Conservation (phyloP, 192 early-diverging fungal species). For the Podila epigama region DNA sequence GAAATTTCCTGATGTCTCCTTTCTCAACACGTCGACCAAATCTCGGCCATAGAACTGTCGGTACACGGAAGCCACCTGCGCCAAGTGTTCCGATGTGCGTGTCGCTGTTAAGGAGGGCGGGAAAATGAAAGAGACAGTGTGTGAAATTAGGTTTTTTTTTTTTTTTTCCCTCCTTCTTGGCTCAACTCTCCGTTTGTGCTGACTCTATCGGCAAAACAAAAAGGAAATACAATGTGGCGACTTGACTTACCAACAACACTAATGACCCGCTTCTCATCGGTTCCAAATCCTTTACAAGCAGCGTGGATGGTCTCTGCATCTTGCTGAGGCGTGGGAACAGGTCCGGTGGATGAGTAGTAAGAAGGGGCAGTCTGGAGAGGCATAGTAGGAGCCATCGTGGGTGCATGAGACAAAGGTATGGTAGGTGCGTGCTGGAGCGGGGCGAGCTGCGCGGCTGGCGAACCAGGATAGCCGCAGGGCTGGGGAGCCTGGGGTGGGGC, state of each 20-base stretch:
- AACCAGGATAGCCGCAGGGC: conserved; percentile 11
- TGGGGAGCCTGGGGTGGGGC: conserved; percentile 2
- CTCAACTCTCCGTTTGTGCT: no score
- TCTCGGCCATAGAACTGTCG: conserved; percentile 42
- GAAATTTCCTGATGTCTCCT: conserved; percentile 43
- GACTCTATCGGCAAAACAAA: neutral
- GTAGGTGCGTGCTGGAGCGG: conserved; percentile 7
- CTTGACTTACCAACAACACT: conserved; percentile 36
- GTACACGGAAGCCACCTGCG: conserved; percentile 27
- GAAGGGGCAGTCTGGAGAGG: neutral
- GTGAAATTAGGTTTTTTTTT: neutral
- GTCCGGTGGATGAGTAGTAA: neutral
- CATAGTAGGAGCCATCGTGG: conserved; percentile 18
- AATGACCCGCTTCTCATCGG: conserved; percentile 39
- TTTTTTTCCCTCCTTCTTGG: no score
- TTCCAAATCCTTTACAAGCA: conserved; percentile 41
- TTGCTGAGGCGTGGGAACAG: conserved; percentile 39
- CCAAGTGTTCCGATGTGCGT: conserved; percentile 32
- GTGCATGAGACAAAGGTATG: conserved; percentile 7
- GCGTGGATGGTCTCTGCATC: conserved; percentile 42
- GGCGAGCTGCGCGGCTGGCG: conserved; percentile 1
- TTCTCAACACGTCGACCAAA: conserved; percentile 34
- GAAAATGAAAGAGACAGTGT: neutral
- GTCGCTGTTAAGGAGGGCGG: conserved; percentile 6
- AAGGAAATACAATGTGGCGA: neutral